Evolutionary conservation across 176 grass and related monocot species (phyloP), one percentile per base, ranked within the genome.

Genomic region (Pontederia paniculata): DNA sequence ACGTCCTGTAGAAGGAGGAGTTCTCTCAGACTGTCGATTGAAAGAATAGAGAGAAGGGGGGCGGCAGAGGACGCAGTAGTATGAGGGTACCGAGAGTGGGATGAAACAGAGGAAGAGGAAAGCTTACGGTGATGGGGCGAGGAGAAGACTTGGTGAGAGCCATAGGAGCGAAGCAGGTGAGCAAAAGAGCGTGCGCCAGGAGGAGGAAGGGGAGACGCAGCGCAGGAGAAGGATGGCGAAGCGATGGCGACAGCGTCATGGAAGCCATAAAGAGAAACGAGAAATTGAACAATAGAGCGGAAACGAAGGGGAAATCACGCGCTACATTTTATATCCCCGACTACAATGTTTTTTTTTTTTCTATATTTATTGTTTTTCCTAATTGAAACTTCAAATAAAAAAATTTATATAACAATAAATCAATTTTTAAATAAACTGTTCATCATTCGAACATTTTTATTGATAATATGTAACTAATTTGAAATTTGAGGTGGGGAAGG

Each of bases 81-180:
- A n/a, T n/a, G n/a, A n/a, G n/a, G n/a, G n/a, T 16, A 2, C 6
- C 4, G 9, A 63, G 23, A 63, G 58, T 44, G 25, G 52, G n/a
- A 21, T n/a, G n/a, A n/a, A n/a, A n/a, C n/a, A n/a, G n/a, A 50
- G 62, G 44, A 42, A 18, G 1, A 25, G 45, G 20, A 37, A 25
- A 8, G 49, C 57, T 66, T 86, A 96, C 90, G 5, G 79, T 76
- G 49, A 96, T 83, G 41, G 90, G 66, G 50, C 84, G 84, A 66
- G 23, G 71, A 37, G 76, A 89, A 45, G 82, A 77, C 63, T 89
- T 96, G 55, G 78, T 74, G 19, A 71, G 63, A 58, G 82, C 67
- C 50, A 43, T 8, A 14, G 54, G 54, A 16, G 62, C n/a, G 50
- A 72, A 18, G 58, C 74, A 47, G 70, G 48, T 25, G 44, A 74